phyloP scores from a whole-genome alignment of 2,329 filamentous ascomycete genomes.

The Scleromitrula shiraiana region DNA sequence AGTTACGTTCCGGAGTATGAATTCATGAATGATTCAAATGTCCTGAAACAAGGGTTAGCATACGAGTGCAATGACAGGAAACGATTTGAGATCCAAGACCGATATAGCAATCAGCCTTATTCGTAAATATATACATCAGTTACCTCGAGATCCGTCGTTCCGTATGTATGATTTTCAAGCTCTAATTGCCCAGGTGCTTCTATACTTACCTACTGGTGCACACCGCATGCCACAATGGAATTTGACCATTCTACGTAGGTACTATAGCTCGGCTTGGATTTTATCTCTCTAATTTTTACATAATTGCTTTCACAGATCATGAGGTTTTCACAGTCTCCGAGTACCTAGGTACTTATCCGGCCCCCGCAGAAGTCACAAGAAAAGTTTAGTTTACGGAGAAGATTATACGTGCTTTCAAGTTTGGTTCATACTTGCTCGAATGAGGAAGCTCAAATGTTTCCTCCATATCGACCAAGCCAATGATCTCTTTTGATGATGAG shows the following conservation, averaged over 20 bases:
- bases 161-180: background rate
- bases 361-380: background rate
- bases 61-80: background rate
- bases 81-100: background rate
- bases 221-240: constrained; percentile 1
- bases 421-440: constrained; percentile 1
- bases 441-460: constrained; percentile 2
- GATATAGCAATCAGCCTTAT: background rate
- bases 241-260: background rate
- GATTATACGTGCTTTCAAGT: constrained; percentile 1
- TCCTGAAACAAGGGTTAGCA: background rate
- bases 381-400: background rate
- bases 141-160: background rate
- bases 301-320: constrained; percentile 1
- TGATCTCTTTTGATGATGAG: background rate
- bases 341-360: background rate
- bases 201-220: background rate
- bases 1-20: too few relatives aligned
- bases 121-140: background rate
- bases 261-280: background rate
- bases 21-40: background rate
- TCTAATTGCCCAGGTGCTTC: too few relatives aligned
- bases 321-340: background rate
- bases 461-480: constrained; percentile 2
- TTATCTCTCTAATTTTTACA: background rate